phyloP scores from a whole-genome alignment of 2,329 filamentous ascomycete species.

The Apiospora aurea region DNA sequence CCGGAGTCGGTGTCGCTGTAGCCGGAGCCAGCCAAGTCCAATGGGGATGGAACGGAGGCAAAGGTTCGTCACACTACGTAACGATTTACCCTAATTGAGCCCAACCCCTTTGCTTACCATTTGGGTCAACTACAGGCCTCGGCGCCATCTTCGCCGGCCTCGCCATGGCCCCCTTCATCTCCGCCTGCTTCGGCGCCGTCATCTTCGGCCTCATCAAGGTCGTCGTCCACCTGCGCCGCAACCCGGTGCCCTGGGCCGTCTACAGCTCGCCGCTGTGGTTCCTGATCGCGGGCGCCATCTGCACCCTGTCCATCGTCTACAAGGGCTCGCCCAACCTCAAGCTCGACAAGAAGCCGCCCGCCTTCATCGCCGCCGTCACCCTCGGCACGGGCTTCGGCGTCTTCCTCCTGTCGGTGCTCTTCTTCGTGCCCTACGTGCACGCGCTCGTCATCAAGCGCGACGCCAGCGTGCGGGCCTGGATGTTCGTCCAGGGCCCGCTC shows the following conservation, averaged over 20 bases:
- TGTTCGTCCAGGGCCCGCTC: constrained; percentile 67
- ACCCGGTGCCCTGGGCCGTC: constrained; percentile 76
- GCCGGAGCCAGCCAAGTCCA: constrained; percentile 67
- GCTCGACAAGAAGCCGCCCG: constrained; percentile 69
- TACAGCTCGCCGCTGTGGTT: constrained; percentile 79
- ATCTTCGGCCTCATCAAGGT: constrained; percentile 79
- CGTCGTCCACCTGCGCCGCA: constrained; percentile 73
- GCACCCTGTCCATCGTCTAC: constrained; percentile 80
- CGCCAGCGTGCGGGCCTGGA: constrained; percentile 67
- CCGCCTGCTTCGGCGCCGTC: constrained; percentile 67
- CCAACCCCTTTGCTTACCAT: background rate
- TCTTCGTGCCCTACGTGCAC: constrained; percentile 78
- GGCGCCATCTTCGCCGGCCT: constrained; percentile 76
- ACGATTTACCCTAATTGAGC: too few species aligned
- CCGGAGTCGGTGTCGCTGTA: constrained; percentile 73
- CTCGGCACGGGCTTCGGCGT: constrained; percentile 70
- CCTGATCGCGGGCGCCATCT: constrained; percentile 76
- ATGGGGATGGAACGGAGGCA: constrained; percentile 74
- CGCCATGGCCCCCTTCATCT: constrained; percentile 73
- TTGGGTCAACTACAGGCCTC: constrained; percentile 59
- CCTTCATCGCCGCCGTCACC: constrained; percentile 73
- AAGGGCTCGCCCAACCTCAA: constrained; percentile 77
- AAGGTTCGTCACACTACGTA: constrained; percentile 37
- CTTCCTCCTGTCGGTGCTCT: constrained; percentile 64
- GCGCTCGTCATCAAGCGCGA: constrained; percentile 74